A percentile compares a stretch with the other conserved stretches of the same genome.
Evolutionary conservation across 371 early-diverging fungal genomes (phyloP).

Genomic region (Rhizopus stolonifer): DNA sequence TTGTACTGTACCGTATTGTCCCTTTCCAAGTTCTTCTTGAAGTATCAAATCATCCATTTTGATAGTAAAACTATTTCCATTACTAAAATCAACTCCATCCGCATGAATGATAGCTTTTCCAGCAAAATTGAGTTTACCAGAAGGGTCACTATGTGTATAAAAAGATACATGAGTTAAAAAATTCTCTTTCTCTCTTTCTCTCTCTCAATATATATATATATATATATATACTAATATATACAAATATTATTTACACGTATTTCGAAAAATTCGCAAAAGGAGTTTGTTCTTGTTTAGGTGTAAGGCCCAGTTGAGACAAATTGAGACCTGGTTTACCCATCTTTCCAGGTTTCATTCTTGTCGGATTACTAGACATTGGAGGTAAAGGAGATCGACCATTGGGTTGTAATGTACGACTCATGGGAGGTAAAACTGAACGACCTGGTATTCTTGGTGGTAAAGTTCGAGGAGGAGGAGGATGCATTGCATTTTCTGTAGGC

Average conservation of each 20-base stretch:
- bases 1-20: constrained; percentile 92
- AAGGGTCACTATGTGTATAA: constrained; percentile 88
- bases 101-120: constrained; percentile 91
- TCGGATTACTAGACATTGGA: constrained; percentile 16
- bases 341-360: constrained; percentile 12
- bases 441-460: constrained; percentile 21
- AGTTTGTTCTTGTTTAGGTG: constrained; percentile 43
- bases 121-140: constrained; percentile 87
- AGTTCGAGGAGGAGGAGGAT: constrained; percentile 21
- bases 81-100: constrained; percentile 88
- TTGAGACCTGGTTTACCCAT: constrained; percentile 39
- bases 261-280: constrained; percentile 72
- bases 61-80: constrained; percentile 85
- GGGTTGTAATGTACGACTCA: constrained; percentile 36
- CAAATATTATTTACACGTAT: constrained; percentile 62
- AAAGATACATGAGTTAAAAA: too few species aligned
- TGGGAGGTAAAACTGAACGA: constrained; percentile 46
- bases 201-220: constrained; percentile 33
- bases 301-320: constrained; percentile 42
- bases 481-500: constrained; percentile 1
- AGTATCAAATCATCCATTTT: constrained; percentile 84
- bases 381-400: constrained; percentile 18
- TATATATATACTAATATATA: constrained; percentile 24
- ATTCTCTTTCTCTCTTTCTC: neutral
- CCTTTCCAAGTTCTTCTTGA: constrained; percentile 81